These are phyloP conservation scores for Penicillium italicum DNA, from an alignment of 2,329 filamentous ascomycete species.

Conservation along the genomic window DNA sequence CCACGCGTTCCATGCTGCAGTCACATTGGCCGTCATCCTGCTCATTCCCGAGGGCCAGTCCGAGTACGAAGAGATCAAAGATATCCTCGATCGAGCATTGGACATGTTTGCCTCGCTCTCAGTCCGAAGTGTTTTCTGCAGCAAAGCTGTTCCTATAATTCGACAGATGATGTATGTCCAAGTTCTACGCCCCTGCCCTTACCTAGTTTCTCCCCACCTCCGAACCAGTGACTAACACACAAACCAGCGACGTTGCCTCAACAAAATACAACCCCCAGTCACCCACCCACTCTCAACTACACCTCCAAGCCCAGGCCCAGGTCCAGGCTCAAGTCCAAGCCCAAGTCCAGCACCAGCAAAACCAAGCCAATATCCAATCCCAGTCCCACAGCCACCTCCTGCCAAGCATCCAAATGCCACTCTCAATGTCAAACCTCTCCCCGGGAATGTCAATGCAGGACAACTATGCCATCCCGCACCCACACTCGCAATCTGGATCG, in stretches of 20 bases:
- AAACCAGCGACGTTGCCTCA: constrained; percentile 24
- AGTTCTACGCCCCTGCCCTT: neutral
- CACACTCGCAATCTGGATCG: constrained; percentile 18
- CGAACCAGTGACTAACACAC: constrained; percentile 1
- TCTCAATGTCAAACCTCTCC: constrained; percentile 11
- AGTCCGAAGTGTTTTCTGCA: constrained; percentile 36
- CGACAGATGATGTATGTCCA: constrained; percentile 33
- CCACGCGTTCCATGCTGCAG: constrained; percentile 41
- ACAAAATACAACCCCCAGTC: constrained; percentile 16
- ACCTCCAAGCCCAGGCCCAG: constrained; percentile 14
- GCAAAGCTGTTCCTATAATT: constrained; percentile 36
- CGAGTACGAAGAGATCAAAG: constrained; percentile 32
- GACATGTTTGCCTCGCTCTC: constrained; percentile 35
- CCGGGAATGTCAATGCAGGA: constrained; percentile 11
- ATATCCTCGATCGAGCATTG: constrained; percentile 28
- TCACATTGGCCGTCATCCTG: constrained; percentile 31
- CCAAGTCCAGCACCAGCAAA: constrained; percentile 12
- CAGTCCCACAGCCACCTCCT: constrained; percentile 4
- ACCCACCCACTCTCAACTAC: constrained; percentile 3
- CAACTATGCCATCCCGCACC: constrained; percentile 9
- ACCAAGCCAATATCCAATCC: constrained; percentile 11
- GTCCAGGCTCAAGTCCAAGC: constrained; percentile 10
- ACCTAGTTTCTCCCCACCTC: neutral
- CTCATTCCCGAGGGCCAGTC: constrained; percentile 27
- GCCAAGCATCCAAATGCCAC: constrained; percentile 11